Evolutionary conservation across 495 filamentous ascomycete species (phyloP), one percentile per base, ranked within the genome.

Genomic region (Hypoxylon cercidicola): DNA sequence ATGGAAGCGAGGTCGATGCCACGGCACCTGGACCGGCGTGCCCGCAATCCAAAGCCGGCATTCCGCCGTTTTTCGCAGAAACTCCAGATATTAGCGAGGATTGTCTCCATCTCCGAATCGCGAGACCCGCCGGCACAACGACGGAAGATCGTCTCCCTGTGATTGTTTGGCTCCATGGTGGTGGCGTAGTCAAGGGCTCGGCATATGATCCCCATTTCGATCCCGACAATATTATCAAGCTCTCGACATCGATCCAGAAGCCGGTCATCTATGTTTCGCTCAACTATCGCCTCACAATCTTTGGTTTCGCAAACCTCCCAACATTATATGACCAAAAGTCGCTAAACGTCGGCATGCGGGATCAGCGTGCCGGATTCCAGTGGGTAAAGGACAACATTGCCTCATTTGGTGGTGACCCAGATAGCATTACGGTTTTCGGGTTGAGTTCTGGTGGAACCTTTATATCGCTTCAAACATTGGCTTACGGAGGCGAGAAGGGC

Each of bases 361-460:
- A 77, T 39, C 74, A 77, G 39, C 28, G 74, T 3, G 47, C 18
- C 12, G 71, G 46, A 5, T 54, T 73, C 10, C 62, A 71, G 34
- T 77, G 74, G 74, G 55, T 85, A 35, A 70, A 76, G 28, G 76
- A 76, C 43, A 78, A 85, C 59, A 84, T 85, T 56, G 65, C 64
- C 5, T 69, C 61, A 1, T 72, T 72, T 50, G 61, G 62, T 2
- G 69, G 56, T 3, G 63, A 71, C 21, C 65, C 81, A 0, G 58
- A 73, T 21, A 53, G 71, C 3, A 70, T 82, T 12, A 77, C 72
- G 0, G 6, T 57, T 1, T 62, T 53, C 30, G 70, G 68, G 7
- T 28, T 68, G 0, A 57, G 47, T 0, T 28, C 68, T 0, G 70
- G 67, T 1, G 64, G 46, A 1, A 65, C 55, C 10, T 68, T 75